phyloP scores from a whole-genome alignment of 2,329 filamentous ascomycete species.

The Calonectria fujianensis region DNA sequence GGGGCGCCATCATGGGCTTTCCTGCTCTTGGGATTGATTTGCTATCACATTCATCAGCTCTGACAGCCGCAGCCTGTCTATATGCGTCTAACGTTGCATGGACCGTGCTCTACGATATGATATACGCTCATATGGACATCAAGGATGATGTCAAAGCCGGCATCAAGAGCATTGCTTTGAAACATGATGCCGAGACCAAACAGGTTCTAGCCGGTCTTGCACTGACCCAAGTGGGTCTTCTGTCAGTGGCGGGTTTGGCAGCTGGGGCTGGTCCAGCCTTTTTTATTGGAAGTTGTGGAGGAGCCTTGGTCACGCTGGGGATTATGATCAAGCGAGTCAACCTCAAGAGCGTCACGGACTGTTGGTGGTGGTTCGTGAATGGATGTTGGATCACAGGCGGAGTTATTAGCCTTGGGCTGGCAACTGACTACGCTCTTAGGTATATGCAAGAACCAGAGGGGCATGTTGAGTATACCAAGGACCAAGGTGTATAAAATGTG shows the following conservation, averaged over 20 bases:
- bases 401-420: conserved; percentile 75
- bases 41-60: conserved; percentile 76
- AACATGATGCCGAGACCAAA: conserved; percentile 86
- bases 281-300: conserved; percentile 80
- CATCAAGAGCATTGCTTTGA: conserved; percentile 90
- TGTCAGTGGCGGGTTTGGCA: conserved; percentile 81
- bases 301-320: conserved; percentile 75
- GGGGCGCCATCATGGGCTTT: conserved; percentile 92
- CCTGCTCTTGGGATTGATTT: conserved; percentile 87
- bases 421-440: conserved; percentile 74
- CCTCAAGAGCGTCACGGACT: conserved; percentile 79
- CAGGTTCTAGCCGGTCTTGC: conserved; percentile 83
- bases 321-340: conserved; percentile 82
- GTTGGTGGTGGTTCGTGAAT: conserved; percentile 87
- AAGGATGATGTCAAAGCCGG: conserved; percentile 89
- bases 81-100: conserved; percentile 89
- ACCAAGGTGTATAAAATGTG: conserved; percentile 48
- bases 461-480: conserved; percentile 37
- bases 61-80: conserved; percentile 80
- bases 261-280: conserved; percentile 82
- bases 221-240: conserved; percentile 79
- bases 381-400: conserved; percentile 82
- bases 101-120: conserved; percentile 94
- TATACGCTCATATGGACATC: conserved; percentile 95
- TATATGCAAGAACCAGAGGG: conserved; percentile 62